A percentile compares a stretch with the other conserved stretches of the same genome.
phyloP scores from a whole-genome alignment of 2,329 filamentous ascomycete genomes.

The Passalora sequoiae region DNA sequence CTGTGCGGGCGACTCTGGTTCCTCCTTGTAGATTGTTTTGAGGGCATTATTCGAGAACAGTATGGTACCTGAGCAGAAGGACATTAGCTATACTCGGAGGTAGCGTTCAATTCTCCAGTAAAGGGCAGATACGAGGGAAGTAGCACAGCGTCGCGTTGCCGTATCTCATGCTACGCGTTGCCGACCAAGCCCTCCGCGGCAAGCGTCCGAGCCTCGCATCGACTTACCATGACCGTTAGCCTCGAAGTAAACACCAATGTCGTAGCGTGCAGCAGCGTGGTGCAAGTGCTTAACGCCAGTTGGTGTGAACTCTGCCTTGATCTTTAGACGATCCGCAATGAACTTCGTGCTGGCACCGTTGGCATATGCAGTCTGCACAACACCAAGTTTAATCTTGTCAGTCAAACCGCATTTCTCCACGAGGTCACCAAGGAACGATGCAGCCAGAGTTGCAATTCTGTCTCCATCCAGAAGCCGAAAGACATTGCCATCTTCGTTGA shows the following conservation, averaged over 20 bases:
- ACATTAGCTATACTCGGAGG: too few species aligned
- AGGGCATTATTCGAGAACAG: constrained; percentile 85
- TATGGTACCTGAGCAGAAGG: too few species aligned
- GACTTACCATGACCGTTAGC: constrained; percentile 98
- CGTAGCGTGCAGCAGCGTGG: constrained; percentile 90
- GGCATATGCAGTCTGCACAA: constrained; percentile 96
- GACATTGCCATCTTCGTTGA: constrained; percentile 70
- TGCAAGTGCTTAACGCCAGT: constrained; percentile 98
- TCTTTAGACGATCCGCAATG: constrained; percentile 77
- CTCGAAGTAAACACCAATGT: constrained; percentile 97
- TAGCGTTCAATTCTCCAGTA: too few species aligned
- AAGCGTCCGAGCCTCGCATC: too few species aligned
- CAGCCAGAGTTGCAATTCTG: constrained; percentile 89
- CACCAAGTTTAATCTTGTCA: constrained; percentile 79
- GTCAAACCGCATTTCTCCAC: constrained; percentile 72
- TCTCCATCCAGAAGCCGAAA: constrained; percentile 96
- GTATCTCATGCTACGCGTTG: too few species aligned
- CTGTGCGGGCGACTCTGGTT: constrained; percentile 86
- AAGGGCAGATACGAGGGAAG: too few species aligned
- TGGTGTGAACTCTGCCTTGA: constrained; percentile 87
- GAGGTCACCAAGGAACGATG: constrained; percentile 88
- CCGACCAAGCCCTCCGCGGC: too few species aligned
- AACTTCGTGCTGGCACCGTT: constrained; percentile 94
- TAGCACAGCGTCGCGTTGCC: too few species aligned
- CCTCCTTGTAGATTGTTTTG: constrained; percentile 68